phyloP scores from a whole-genome alignment of 2,329 filamentous ascomycete species.

The Penicillium concentricum region DNA sequence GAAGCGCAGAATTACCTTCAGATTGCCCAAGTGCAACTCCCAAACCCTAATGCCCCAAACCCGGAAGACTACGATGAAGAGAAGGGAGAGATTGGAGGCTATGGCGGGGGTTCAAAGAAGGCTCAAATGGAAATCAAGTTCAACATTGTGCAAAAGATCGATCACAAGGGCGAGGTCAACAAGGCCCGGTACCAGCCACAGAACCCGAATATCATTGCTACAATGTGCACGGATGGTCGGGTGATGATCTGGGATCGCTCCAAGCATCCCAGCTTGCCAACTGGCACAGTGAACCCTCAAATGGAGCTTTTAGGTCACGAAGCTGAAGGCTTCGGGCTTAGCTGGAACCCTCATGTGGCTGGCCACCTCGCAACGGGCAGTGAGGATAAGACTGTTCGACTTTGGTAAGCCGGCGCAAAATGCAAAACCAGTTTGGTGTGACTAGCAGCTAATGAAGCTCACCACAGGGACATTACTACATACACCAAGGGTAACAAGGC shows the following conservation, averaged over 20 bases:
- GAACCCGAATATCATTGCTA: slow-evolving; percentile 94
- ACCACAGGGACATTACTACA: slow-evolving; percentile 71
- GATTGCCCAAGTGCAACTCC: slow-evolving; percentile 90
- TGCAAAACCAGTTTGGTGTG: neutral
- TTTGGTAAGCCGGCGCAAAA: slow-evolving; percentile 66
- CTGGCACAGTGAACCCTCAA: slow-evolving; percentile 73
- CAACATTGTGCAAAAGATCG: slow-evolving; percentile 90
- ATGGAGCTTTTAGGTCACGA: slow-evolving; percentile 82
- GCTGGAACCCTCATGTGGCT: slow-evolving; percentile 82
- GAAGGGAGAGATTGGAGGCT: slow-evolving; percentile 88
- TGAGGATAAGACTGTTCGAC: slow-evolving; percentile 84
- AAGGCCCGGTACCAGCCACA: slow-evolving; percentile 97
- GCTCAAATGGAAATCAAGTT: slow-evolving; percentile 73
- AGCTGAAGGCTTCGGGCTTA: slow-evolving; percentile 85
- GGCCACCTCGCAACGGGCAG: slow-evolving; percentile 86
- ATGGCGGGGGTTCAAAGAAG: slow-evolving; percentile 70
- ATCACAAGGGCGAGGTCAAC: slow-evolving; percentile 95
- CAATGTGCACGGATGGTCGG: slow-evolving; percentile 80
- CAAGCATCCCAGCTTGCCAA: slow-evolving; percentile 79
- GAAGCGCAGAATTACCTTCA: slow-evolving; percentile 87
- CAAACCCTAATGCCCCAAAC: slow-evolving; percentile 70
- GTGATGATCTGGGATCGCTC: slow-evolving; percentile 95
- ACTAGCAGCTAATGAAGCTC: slow-evolving; percentile 4
- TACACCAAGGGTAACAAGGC: slow-evolving; percentile 68
- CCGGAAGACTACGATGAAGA: slow-evolving; percentile 87